Evolutionary conservation across 208 protist species (phyloP), one percentile per base, ranked within the genome.

Genomic region (Tritrichomonas foetus): DNA sequence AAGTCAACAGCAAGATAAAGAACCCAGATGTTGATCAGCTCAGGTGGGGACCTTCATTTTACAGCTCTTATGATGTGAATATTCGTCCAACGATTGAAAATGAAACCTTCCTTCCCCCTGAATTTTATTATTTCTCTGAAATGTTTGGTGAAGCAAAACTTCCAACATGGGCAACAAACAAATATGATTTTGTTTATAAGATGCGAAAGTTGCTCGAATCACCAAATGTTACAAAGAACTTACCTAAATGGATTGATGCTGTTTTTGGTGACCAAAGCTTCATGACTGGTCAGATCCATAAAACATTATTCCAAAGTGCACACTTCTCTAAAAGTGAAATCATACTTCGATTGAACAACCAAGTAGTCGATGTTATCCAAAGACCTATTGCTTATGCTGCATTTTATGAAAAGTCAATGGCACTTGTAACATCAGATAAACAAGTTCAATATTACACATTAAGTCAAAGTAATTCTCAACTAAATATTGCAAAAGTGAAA

Each of bases 161-260:
- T 13, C 78, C 78, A 39, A 53, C 3, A 39, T 89, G 78, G 78
- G 0, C 25, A 20, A 39, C 8, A 33, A 44, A 41, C 2, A 30
- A 89, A 57, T 89, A 41, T 47, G 78, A 89, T 16, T 89, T 89
- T 36, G 47, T 89, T 33, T 89, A 89, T 57, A 89, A 57, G 27
- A 25, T 89, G 25, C 25, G 78, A 27, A 89, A 89, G 57, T 0
- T 57, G 3, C 30, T 89, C 1, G 78, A 89, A 57, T 89, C 78
- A 0, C 9, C 53, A 53, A 41, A 27, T 11, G 30, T 89, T 22
- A 55, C 78, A 49, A 89, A 89, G 25, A 33, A 3, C 0, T 47
- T 89, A n/a, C 78, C 78, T 20, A 89, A 33, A 50, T 89, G 78
- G 78, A 89, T 89, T 27, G 78, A 89, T n/a, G 22, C 20, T 3